A percentile compares a stretch with the other conserved stretches of the same genome.
Conservation (phyloP, 352 stramenopile species). For the Pythium chondricola region DNA sequence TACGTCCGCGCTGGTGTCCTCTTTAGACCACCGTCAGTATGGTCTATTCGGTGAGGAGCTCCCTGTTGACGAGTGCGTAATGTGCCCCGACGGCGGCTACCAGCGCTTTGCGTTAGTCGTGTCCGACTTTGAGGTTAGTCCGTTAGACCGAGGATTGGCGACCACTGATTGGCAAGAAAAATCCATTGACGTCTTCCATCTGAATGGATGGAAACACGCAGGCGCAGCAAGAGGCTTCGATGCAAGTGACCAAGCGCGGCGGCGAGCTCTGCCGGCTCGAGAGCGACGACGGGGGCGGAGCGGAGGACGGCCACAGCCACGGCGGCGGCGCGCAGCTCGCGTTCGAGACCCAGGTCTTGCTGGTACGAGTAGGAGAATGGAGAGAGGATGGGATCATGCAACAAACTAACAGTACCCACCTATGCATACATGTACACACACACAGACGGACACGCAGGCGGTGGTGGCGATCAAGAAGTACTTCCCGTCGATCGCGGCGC, state of each 20-base stretch:
- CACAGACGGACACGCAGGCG: constrained; percentile 53
- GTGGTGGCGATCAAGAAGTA: constrained; percentile 48
- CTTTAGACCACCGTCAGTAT: constrained; percentile 21
- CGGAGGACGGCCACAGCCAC: constrained; percentile 4
- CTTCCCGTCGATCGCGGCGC: constrained; percentile 54
- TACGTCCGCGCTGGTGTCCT: background rate
- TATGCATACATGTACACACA: too few species aligned
- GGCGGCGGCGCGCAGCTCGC: constrained; percentile 5
- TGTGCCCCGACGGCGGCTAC: constrained; percentile 61
- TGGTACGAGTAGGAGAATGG: constrained; percentile 1
- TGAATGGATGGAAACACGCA: constrained; percentile 6
- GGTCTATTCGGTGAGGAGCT: constrained; percentile 55
- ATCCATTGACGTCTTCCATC: background rate
- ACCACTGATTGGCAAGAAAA: constrained; percentile 8
- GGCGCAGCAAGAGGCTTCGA: constrained; percentile 22
- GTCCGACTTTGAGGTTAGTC: constrained; percentile 41
- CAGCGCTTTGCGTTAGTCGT: constrained; percentile 55
- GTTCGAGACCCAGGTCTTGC: constrained; percentile 14
- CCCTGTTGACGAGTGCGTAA: constrained; percentile 47
- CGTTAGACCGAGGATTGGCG: background rate
- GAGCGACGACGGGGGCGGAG: constrained; percentile 29
- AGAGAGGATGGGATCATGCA: too few species aligned
- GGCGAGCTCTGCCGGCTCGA: constrained; percentile 51
- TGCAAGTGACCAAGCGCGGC: constrained; percentile 53
- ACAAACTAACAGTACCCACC: too few species aligned